Evolutionary conservation across 78 protist genomes (phyloP).

Genomic region (Dictyostelium firmibasis): DNA sequence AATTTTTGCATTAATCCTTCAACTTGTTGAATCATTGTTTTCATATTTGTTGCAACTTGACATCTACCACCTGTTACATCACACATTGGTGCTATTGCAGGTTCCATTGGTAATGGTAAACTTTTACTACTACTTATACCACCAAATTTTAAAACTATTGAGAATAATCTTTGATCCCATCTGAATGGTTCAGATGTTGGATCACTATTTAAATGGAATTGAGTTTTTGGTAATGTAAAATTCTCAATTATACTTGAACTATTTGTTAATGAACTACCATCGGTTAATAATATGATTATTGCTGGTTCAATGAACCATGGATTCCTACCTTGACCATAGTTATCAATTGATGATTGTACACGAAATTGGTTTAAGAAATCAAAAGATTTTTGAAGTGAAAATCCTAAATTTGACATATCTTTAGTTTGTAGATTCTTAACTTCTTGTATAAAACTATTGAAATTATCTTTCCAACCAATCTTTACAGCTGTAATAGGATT

Average conservation of each 20-base stretch:
- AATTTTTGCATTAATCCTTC: slow-evolving; percentile 22
- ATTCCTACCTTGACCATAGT: slow-evolving; percentile 72
- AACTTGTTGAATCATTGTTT: slow-evolving; percentile 25
- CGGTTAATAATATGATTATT: slow-evolving; percentile 41
- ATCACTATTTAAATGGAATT: slow-evolving; percentile 20
- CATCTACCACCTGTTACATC: slow-evolving; percentile 69
- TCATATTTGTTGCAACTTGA: slow-evolving; percentile 54
- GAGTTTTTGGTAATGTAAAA: slow-evolving; percentile 12
- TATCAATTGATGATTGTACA: slow-evolving; percentile 42
- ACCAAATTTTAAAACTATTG: slow-evolving; percentile 28
- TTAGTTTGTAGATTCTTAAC: slow-evolving; percentile 53
- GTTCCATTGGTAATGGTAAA: neutral
- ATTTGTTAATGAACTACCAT: slow-evolving; percentile 64
- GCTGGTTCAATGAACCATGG: slow-evolving; percentile 73
- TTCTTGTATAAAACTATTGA: slow-evolving; percentile 47
- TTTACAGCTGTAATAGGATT: neutral
- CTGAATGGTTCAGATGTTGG: slow-evolving; percentile 66
- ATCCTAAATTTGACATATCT: slow-evolving; percentile 50
- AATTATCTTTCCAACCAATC: slow-evolving; percentile 46
- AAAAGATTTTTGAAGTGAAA: slow-evolving; percentile 36
- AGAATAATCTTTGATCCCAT: slow-evolving; percentile 81
- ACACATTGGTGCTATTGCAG: slow-evolving; percentile 21
- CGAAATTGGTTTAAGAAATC: slow-evolving; percentile 71
- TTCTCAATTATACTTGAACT: neutral
- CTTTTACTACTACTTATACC: neutral